phyloP scores from a whole-genome alignment of 306 rosid genomes.

The Dalbergia cultrata region DNA sequence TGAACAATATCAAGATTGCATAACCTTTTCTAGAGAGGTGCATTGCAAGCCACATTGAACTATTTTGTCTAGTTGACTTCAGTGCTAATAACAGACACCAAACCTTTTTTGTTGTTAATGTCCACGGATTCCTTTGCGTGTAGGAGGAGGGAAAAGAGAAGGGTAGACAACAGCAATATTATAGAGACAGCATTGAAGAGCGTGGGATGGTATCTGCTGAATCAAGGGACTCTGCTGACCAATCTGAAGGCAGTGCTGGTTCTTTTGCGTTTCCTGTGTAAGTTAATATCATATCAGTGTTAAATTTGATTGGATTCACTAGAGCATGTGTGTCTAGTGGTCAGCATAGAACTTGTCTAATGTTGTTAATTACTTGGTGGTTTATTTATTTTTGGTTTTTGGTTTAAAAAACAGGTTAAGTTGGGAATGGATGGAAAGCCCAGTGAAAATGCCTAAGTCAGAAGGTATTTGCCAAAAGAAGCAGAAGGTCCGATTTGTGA shows the following conservation, averaged over 20 bases:
- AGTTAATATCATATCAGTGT: conserved; percentile 30
- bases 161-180: conserved; percentile 26
- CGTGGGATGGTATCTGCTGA: conserved; percentile 33
- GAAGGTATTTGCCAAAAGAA: conserved; percentile 62
- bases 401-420: conserved; percentile 59
- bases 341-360: background rate
- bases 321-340: background rate
- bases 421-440: conserved; percentile 81
- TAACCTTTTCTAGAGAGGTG: conserved; percentile 45
- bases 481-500: conserved; percentile 55
- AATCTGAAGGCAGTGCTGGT: conserved; percentile 62
- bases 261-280: conserved; percentile 90
- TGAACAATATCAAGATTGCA: conserved; percentile 49
- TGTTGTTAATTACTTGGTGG: background rate
- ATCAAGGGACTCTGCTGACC: conserved; percentile 63
- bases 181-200: conserved; percentile 31
- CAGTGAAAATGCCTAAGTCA: conserved; percentile 72
- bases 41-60: background rate
- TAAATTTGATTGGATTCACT: background rate
- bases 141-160: conserved; percentile 53
- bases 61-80: background rate
- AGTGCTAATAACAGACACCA: no score
- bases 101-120: background rate
- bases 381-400: background rate
- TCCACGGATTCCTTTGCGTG: background rate